Evolutionary conservation across 352 stramenopile genomes (phyloP).

Genomic region (Phytophthora sansomeana): DNA sequence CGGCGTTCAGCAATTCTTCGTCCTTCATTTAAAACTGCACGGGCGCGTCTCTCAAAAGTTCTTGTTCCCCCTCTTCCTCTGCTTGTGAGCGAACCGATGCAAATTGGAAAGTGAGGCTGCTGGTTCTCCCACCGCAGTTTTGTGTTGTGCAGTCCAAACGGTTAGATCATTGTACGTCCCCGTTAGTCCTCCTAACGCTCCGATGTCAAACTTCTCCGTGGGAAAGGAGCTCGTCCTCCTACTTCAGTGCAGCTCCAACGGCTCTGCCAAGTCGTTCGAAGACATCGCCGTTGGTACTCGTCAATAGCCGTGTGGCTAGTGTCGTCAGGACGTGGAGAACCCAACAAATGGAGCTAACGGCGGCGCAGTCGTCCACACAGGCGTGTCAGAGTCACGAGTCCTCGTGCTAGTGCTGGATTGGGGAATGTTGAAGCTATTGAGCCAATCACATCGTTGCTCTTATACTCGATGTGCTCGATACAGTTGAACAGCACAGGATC

Average conservation of each 20-base stretch:
- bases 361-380: too few relatives aligned
- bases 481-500: not conserved
- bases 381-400: too few relatives aligned
- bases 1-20: slow-evolving; percentile 32
- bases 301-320: too few relatives aligned
- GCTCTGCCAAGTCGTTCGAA: too few relatives aligned
- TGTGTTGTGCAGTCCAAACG: not conserved
- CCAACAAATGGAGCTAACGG: too few relatives aligned
- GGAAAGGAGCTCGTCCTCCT: not conserved
- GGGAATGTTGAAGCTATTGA: slow-evolving; percentile 12
- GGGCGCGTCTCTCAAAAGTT: too few relatives aligned
- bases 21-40: slow-evolving; percentile 14
- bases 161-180: not conserved
- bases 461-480: slow-evolving; percentile 9
- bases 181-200: not conserved
- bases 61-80: not conserved
- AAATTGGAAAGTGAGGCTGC: slow-evolving; percentile 10
- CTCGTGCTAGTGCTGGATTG: too few relatives aligned
- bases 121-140: not conserved
- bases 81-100: not conserved
- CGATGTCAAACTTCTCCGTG: not conserved
- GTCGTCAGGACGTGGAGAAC: too few relatives aligned
- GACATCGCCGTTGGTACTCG: too few relatives aligned
- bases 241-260: not conserved
- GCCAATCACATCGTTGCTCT: slow-evolving; percentile 4